Conservation (phyloP, 495 filamentous ascomycete genomes). For the Penicillium cinerascens region DNA sequence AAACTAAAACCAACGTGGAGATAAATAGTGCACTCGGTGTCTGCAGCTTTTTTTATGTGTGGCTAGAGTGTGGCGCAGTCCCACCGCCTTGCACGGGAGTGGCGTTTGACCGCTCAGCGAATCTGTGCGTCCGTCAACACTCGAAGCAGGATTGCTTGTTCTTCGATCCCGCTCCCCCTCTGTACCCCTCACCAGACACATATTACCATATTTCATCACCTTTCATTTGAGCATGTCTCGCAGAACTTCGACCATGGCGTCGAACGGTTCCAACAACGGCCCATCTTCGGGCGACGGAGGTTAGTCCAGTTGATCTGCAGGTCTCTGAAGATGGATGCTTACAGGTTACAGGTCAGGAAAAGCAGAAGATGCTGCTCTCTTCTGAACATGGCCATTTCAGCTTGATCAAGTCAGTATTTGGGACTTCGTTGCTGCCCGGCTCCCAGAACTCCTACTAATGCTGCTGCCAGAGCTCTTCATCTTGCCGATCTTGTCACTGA, state of each 20-base stretch:
- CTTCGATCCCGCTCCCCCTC: constrained; percentile 21
- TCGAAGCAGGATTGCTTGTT: constrained; percentile 26
- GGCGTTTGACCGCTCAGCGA: constrained; percentile 38
- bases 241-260: constrained; percentile 41
- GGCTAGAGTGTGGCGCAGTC: constrained; percentile 34
- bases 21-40: not conserved
- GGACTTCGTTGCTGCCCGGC: not conserved
- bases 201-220: constrained; percentile 2
- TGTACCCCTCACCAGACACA: constrained; percentile 2
- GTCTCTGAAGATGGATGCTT: constrained; percentile 14
- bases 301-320: constrained; percentile 22
- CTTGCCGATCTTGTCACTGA: constrained; percentile 94
- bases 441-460: constrained; percentile 15
- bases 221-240: constrained; percentile 43
- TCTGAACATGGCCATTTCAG: constrained; percentile 75
- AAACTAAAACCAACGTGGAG: not conserved
- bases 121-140: constrained; percentile 40
- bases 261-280: constrained; percentile 35
- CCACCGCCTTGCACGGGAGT: constrained; percentile 30
- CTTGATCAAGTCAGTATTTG: constrained; percentile 56
- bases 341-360: constrained; percentile 60
- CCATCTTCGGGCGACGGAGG: constrained; percentile 38
- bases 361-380: constrained; percentile 80
- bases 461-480: constrained; percentile 67
- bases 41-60: constrained; percentile 10